phyloP scores from a whole-genome alignment of 768 basidiomycete genomes.

The Phanerochaete sordida region DNA sequence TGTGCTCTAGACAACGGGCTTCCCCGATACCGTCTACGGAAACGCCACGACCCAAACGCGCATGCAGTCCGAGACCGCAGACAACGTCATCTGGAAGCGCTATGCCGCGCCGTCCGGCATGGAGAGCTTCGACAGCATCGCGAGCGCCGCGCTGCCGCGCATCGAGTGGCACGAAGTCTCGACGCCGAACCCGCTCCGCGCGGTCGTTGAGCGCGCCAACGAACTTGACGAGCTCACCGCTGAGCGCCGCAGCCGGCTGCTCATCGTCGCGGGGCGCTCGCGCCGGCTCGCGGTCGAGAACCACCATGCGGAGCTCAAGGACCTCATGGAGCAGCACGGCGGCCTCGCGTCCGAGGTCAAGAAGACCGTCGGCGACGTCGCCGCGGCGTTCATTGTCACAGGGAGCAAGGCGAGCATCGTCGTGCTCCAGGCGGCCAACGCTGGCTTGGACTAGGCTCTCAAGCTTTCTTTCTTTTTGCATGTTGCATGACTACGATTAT shows the following conservation, averaged over 20 bases:
- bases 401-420: slow-evolving; percentile 57
- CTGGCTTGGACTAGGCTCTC: not conserved
- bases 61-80: slow-evolving; percentile 81
- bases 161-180: slow-evolving; percentile 58
- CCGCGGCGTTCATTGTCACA: slow-evolving; percentile 67
- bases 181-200: slow-evolving; percentile 57
- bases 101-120: slow-evolving; percentile 39
- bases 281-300: slow-evolving; percentile 69
- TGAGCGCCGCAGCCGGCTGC: slow-evolving; percentile 35
- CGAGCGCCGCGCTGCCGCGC: slow-evolving; percentile 42
- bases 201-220: slow-evolving; percentile 43
- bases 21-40: slow-evolving; percentile 72
- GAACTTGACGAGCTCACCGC: slow-evolving; percentile 13
- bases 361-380: slow-evolving; percentile 86
- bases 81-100: slow-evolving; percentile 69
- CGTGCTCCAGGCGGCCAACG: slow-evolving; percentile 56
- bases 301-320: slow-evolving; percentile 67
- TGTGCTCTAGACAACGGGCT: slow-evolving; percentile 25
- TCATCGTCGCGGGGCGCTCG: slow-evolving; percentile 74
- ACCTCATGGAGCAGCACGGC: slow-evolving; percentile 51
- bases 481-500: too few relatives aligned
- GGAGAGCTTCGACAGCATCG: slow-evolving; percentile 3
- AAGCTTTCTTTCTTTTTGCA: not conserved
- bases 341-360: slow-evolving; percentile 57
- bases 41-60: slow-evolving; percentile 57